These are phyloP conservation scores for Plasmodiophora brassicae DNA, from an alignment of 208 protist genomes.

Conservation along the genomic window DNA sequence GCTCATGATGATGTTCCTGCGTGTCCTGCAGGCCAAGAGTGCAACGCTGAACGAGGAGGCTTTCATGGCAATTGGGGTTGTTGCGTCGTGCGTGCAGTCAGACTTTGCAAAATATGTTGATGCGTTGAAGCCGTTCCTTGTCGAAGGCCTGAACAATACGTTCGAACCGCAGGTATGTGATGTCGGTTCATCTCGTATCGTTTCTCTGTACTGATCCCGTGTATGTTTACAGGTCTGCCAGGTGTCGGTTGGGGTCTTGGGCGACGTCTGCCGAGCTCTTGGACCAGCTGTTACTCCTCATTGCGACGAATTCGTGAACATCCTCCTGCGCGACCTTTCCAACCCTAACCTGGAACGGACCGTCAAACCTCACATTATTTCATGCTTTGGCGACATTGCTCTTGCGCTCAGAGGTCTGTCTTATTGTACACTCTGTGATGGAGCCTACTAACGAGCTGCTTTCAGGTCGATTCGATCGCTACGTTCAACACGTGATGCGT, in stretches of 20 bases:
- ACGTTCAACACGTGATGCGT: constrained; percentile 71
- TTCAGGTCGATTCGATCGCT: constrained; percentile 70
- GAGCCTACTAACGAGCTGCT: not conserved
- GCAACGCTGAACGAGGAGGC: constrained; percentile 80
- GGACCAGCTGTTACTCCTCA: constrained; percentile 66
- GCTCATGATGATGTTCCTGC: constrained; percentile 31
- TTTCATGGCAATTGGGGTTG: constrained; percentile 78
- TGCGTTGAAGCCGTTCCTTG: constrained; percentile 72
- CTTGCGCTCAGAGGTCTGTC: constrained; percentile 66
- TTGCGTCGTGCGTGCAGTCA: constrained; percentile 59
- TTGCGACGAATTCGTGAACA: constrained; percentile 70
- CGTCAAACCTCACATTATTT: constrained; percentile 85
- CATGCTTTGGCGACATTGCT: constrained; percentile 87
- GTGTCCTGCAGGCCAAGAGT: constrained; percentile 40
- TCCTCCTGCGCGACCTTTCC: constrained; percentile 66
- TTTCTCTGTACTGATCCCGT: no score
- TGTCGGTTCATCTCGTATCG: not conserved
- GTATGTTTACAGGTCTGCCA: constrained; percentile 63
- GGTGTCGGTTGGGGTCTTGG: constrained; percentile 78
- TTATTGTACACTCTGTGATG: not conserved
- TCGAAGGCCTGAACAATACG: constrained; percentile 60
- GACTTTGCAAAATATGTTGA: constrained; percentile 43
- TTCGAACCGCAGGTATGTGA: constrained; percentile 1
- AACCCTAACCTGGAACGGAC: constrained; percentile 69
- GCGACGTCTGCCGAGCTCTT: constrained; percentile 82